Evolutionary conservation across 1,139 yeast genomes (phyloP).

Genomic region (Kodamaea arcana): DNA sequence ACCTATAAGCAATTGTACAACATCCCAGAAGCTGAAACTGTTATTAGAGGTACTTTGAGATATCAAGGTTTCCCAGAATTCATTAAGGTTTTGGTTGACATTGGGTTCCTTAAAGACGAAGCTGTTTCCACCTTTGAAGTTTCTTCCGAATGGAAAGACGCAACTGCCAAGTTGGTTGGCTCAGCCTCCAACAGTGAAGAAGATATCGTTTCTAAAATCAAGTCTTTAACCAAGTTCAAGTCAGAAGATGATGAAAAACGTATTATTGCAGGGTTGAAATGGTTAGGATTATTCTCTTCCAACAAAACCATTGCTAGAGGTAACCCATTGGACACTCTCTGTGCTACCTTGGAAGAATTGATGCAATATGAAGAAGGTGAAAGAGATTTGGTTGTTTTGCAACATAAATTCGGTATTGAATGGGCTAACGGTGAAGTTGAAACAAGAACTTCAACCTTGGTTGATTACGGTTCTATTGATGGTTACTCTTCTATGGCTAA

Average conservation of each 20-base stretch:
- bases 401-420: constrained; percentile 96
- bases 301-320: constrained; percentile 79
- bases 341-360: constrained; percentile 91
- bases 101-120: constrained; percentile 85
- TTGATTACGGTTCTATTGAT: constrained; percentile 87
- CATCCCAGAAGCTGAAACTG: constrained; percentile 97
- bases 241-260: constrained; percentile 78
- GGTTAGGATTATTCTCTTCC: constrained; percentile 91
- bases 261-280: constrained; percentile 81
- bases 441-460: constrained; percentile 90
- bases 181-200: constrained; percentile 65
- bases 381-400: constrained; percentile 91
- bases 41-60: constrained; percentile 94
- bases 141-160: constrained; percentile 82
- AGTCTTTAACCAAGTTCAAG: constrained; percentile 75
- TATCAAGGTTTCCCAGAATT: constrained; percentile 99
- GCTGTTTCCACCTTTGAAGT: constrained; percentile 53
- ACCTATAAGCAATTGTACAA: constrained; percentile 84
- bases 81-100: constrained; percentile 88
- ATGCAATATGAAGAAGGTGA: constrained; percentile 97
- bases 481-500: constrained; percentile 99
- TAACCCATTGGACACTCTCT: constrained; percentile 90
- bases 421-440: constrained; percentile 92
- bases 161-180: constrained; percentile 70
- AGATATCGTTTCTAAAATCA: constrained; percentile 73